Percentiles rank a stretch among this genome's conserved stretches.
Evolutionary conservation across 1,284 basidiomycete species (phyloP).

Genomic region (Heliocybe sulcata): DNA sequence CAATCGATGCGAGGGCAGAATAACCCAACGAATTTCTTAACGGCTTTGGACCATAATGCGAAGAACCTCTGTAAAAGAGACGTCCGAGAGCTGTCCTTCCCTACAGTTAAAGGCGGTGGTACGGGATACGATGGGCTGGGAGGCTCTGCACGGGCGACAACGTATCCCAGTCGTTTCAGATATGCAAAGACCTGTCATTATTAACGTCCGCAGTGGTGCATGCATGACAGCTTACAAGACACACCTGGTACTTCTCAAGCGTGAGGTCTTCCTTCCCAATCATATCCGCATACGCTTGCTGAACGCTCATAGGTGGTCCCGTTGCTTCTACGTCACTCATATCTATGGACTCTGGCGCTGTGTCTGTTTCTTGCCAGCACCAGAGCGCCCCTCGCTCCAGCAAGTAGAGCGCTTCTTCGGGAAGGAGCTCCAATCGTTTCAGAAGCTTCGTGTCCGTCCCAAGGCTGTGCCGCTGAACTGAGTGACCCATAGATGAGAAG

Average conservation of each 20-base stretch:
- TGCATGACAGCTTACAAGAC: slow-evolving; percentile 12
- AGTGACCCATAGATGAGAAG: slow-evolving; percentile 75
- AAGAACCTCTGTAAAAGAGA: slow-evolving; percentile 23
- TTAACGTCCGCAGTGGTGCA: not conserved
- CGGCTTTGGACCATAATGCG: slow-evolving; percentile 27
- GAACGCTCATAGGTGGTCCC: slow-evolving; percentile 82
- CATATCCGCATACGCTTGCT: slow-evolving; percentile 84
- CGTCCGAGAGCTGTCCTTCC: not conserved
- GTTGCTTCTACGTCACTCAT: not conserved
- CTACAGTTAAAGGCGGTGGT: slow-evolving; percentile 33
- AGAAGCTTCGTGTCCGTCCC: slow-evolving; percentile 32
- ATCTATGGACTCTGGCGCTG: slow-evolving; percentile 32
- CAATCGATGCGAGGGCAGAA: slow-evolving; percentile 35
- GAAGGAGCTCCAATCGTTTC: slow-evolving; percentile 77
- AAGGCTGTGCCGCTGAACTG: slow-evolving; percentile 33
- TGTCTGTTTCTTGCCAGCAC: slow-evolving; percentile 47
- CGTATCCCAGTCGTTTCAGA: slow-evolving; percentile 87
- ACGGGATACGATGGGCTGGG: slow-evolving; percentile 54
- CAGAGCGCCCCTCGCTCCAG: slow-evolving; percentile 84
- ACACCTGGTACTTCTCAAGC: slow-evolving; percentile 82
- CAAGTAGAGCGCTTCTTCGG: slow-evolving; percentile 92
- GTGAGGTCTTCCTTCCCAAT: slow-evolving; percentile 74
- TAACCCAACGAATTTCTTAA: slow-evolving; percentile 20
- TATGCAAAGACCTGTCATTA: slow-evolving; percentile 79
- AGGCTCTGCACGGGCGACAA: slow-evolving; percentile 67